Evolutionary conservation across 257 asterid species (phyloP).

Genomic region (Gentiana dahurica): DNA sequence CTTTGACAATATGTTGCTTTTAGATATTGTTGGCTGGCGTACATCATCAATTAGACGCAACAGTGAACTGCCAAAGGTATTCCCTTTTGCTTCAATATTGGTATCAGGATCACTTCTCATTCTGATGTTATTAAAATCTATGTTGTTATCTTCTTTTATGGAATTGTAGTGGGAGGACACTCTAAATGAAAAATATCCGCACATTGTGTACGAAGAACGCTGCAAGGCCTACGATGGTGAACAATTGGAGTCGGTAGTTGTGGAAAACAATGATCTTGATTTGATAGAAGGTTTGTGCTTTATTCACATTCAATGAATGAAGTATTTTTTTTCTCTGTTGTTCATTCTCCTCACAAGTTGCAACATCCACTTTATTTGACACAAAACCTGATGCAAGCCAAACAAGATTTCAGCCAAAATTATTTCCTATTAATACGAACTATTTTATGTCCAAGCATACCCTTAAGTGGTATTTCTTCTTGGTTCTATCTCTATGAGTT

Average conservation of each 20-base stretch:
- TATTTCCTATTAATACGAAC: too few species aligned
- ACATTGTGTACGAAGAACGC: constrained; percentile 83
- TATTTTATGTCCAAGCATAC: too few species aligned
- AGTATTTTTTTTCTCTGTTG: too few species aligned
- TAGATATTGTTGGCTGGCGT: constrained; percentile 99
- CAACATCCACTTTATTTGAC: too few species aligned
- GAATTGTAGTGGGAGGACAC: constrained; percentile 77
- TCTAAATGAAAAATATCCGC: constrained; percentile 79
- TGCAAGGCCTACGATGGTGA: constrained; percentile 72
- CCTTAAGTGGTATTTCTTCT: too few species aligned
- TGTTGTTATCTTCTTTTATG: constrained; percentile 1
- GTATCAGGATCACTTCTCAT: constrained; percentile 4
- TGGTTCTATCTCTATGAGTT: too few species aligned
- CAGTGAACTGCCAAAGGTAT: constrained; percentile 85
- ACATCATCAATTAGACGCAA: constrained; percentile 92
- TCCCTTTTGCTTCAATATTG: constrained; percentile 9
- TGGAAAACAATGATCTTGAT: constrained; percentile 41
- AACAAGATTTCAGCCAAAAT: too few species aligned
- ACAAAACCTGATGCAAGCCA: too few species aligned
- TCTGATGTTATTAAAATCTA: constrained; percentile 2
- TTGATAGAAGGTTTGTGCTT: constrained; percentile 73
- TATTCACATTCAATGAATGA: too few species aligned
- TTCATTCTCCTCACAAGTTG: too few species aligned
- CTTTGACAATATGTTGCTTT: constrained; percentile 24
- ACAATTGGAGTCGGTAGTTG: constrained; percentile 29